These are phyloP conservation scores for Cetradonia linearis DNA, from an alignment of 495 filamentous ascomycete species.

Conservation along the genomic window DNA sequence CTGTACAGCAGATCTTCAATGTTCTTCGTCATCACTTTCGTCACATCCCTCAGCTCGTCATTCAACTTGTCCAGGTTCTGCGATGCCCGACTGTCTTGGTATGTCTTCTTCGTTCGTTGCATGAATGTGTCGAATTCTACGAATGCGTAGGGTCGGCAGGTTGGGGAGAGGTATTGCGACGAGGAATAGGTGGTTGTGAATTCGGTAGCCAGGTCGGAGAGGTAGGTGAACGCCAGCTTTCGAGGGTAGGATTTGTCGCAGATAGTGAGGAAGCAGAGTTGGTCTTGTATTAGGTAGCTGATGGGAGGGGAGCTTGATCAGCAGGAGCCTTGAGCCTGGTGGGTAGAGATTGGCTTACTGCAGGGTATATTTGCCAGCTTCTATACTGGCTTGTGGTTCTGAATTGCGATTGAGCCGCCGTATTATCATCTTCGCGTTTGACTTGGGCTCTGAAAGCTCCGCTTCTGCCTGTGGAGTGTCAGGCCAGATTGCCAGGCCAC, in stretches of 20 bases:
- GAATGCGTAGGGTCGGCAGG: constrained; percentile 84
- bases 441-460: constrained; percentile 78
- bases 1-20: constrained; percentile 96
- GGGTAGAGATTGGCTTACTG: constrained; percentile 49
- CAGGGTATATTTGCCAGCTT: constrained; percentile 71
- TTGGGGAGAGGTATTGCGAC: constrained; percentile 59
- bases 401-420: constrained; percentile 76
- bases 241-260: constrained; percentile 90
- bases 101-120: constrained; percentile 80
- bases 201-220: constrained; percentile 80
- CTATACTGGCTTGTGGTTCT: constrained; percentile 85
- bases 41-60: constrained; percentile 93
- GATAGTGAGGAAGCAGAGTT: constrained; percentile 85
- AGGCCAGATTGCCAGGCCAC: background rate
- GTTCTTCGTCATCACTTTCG: constrained; percentile 99
- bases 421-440: constrained; percentile 81
- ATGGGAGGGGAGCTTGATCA: background rate
- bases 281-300: constrained; percentile 76
- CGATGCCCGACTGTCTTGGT: constrained; percentile 83
- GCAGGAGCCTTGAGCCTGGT: background rate
- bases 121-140: constrained; percentile 98
- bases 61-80: constrained; percentile 82
- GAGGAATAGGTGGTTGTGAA: constrained; percentile 78
- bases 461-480: constrained; percentile 48
- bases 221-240: constrained; percentile 98